Percentiles rank a stretch among this genome's conserved stretches.
phyloP scores from a whole-genome alignment of 1,139 yeast species.

The Yamadazyma taylorii region DNA sequence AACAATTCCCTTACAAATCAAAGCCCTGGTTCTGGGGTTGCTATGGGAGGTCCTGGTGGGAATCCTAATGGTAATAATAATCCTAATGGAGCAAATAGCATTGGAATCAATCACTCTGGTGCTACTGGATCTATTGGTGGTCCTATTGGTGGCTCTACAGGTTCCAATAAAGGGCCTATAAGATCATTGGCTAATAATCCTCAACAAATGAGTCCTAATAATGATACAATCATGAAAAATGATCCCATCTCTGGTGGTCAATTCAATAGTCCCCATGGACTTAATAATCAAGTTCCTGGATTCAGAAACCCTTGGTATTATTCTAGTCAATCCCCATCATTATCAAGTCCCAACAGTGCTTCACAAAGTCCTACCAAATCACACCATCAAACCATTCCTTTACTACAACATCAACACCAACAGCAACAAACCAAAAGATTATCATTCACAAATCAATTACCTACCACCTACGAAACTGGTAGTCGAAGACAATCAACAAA shows the following conservation, averaged over 20 bases:
- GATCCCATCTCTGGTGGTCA: slow-evolving; percentile 10
- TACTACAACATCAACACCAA: slow-evolving; percentile 25
- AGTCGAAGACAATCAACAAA: slow-evolving; percentile 6
- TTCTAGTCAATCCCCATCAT: slow-evolving; percentile 23
- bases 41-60: slow-evolving; percentile 10
- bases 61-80: slow-evolving; percentile 2
- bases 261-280: slow-evolving; percentile 5
- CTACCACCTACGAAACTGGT: slow-evolving; percentile 52
- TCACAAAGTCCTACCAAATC: slow-evolving; percentile 30
- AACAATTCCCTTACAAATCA: too few species aligned
- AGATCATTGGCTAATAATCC: neutral
- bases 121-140: too few species aligned
- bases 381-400: slow-evolving; percentile 20
- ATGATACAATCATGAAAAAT: slow-evolving; percentile 11
- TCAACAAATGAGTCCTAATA: slow-evolving; percentile 4
- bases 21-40: too few species aligned
- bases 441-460: slow-evolving; percentile 47
- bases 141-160: too few species aligned
- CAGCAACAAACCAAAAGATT: slow-evolving; percentile 34
- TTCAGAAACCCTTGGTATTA: slow-evolving; percentile 51
- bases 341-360: slow-evolving; percentile 18
- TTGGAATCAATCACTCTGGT: too few species aligned
- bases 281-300: slow-evolving; percentile 24
- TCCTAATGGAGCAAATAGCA: too few species aligned
- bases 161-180: too few species aligned